Evolutionary conservation across 345 rosid species (phyloP).

Genomic region (Euphorbia tirucalli): DNA sequence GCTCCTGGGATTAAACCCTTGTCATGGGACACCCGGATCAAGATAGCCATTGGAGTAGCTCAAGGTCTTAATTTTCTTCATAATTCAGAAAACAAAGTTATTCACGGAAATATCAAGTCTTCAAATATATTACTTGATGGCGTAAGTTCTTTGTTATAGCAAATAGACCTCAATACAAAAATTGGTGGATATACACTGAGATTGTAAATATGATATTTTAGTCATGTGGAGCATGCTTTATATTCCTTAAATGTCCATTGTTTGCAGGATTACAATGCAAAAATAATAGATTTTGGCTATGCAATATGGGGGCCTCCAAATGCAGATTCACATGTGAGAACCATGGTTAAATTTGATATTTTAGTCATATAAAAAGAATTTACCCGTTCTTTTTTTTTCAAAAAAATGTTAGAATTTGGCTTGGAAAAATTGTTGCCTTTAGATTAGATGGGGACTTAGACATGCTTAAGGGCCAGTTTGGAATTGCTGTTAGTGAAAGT

Average conservation of each 20-base stretch:
- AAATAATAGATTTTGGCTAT: background rate
- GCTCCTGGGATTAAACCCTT: slow-evolving; percentile 51
- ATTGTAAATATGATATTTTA: too few relatives aligned
- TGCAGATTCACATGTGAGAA: background rate
- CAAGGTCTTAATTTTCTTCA: slow-evolving; percentile 75
- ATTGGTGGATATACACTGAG: background rate
- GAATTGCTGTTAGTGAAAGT: too few relatives aligned
- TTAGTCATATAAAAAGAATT: too few relatives aligned
- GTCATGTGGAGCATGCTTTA: too few relatives aligned
- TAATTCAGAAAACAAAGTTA: slow-evolving; percentile 63
- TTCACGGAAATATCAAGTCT: slow-evolving; percentile 78
- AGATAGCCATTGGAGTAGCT: slow-evolving; percentile 77
- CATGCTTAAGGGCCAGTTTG: too few relatives aligned
- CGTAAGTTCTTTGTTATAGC: slow-evolving; percentile 47
- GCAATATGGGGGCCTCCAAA: background rate
- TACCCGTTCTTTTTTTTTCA: too few relatives aligned
- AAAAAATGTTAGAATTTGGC: too few relatives aligned
- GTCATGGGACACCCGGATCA: slow-evolving; percentile 77
- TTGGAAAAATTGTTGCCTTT: too few relatives aligned
- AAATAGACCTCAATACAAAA: background rate
- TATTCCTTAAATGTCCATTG: background rate
- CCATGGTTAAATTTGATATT: background rate
- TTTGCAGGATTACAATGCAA: background rate
- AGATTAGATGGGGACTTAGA: too few relatives aligned
- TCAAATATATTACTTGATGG: slow-evolving; percentile 70